phyloP scores from a whole-genome alignment of 2,329 filamentous ascomycete genomes.

The Pseudogymnoascus sp. region DNA sequence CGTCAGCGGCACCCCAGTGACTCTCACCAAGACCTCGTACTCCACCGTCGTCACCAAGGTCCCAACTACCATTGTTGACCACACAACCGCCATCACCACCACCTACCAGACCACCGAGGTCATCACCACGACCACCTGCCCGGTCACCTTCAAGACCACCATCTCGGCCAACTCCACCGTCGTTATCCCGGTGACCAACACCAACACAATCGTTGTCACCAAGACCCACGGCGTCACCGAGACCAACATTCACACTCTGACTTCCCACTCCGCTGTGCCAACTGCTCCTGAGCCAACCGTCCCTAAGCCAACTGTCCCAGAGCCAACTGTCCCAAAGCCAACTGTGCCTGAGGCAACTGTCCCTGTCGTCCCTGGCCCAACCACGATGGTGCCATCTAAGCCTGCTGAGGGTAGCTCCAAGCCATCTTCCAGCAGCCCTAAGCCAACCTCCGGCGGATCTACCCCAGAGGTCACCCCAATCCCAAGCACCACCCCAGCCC shows the following conservation, averaged over 20 bases:
- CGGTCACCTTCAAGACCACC: slow-evolving; percentile 36
- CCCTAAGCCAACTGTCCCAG: slow-evolving; percentile 7
- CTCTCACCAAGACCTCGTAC: background rate
- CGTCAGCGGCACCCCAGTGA: slow-evolving; percentile 5
- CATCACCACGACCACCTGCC: slow-evolving; percentile 33
- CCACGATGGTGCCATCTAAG: slow-evolving; percentile 20
- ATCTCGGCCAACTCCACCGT: slow-evolving; percentile 35
- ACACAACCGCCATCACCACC: slow-evolving; percentile 31
- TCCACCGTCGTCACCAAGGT: slow-evolving; percentile 17
- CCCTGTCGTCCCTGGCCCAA: slow-evolving; percentile 16
- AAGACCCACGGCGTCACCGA: slow-evolving; percentile 22
- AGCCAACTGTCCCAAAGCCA: slow-evolving; percentile 9
- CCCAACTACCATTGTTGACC: slow-evolving; percentile 25
- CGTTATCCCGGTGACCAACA: slow-evolving; percentile 36
- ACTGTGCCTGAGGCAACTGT: slow-evolving; percentile 20
- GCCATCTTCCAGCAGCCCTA: background rate
- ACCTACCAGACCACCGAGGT: slow-evolving; percentile 31
- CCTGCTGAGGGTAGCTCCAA: too few relatives aligned
- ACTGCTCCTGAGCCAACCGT: slow-evolving; percentile 18
- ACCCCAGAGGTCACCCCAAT: background rate
- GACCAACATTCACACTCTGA: slow-evolving; percentile 15
- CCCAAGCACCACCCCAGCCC: slow-evolving; percentile 6
- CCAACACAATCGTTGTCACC: slow-evolving; percentile 37
- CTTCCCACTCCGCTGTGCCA: slow-evolving; percentile 4
- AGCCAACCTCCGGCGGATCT: background rate